Percentiles rank a stretch among this genome's conserved stretches.
Evolutionary conservation across 768 basidiomycete species (phyloP).

Genomic region (Chalciporus chontae): DNA sequence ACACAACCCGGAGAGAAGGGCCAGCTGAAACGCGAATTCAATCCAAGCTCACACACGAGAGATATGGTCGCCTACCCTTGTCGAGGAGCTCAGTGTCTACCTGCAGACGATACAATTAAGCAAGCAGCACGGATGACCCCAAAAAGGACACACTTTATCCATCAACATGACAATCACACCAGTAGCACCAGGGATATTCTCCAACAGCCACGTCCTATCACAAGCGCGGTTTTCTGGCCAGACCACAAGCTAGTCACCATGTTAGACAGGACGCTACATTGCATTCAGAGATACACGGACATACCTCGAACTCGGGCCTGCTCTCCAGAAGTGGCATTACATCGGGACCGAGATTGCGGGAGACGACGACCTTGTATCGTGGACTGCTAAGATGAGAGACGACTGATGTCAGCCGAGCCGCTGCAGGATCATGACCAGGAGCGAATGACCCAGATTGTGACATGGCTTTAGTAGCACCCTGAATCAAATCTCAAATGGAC

Average conservation of each 20-base stretch:
- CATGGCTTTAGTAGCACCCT: conserved; percentile 14
- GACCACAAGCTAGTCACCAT: conserved; percentile 37
- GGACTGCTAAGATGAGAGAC: conserved; percentile 21
- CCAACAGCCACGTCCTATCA: conserved; percentile 66
- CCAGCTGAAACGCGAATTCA: conserved; percentile 53
- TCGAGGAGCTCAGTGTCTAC: conserved; percentile 62
- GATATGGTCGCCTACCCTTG: conserved; percentile 30
- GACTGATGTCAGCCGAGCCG: conserved; percentile 25
- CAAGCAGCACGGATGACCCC: not conserved
- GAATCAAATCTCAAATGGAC: not conserved
- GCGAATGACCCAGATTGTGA: conserved; percentile 24
- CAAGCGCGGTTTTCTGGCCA: conserved; percentile 56
- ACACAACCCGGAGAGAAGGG: conserved; percentile 71
- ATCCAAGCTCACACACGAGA: not conserved
- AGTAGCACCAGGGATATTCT: conserved; percentile 62
- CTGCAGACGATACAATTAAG: conserved; percentile 33
- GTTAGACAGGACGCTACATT: not conserved
- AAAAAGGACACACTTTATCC: conserved; percentile 55
- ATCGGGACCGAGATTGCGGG: conserved; percentile 58
- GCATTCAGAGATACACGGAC: conserved; percentile 5
- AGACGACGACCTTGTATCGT: conserved; percentile 49
- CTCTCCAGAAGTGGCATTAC: conserved; percentile 54
- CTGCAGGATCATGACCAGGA: conserved; percentile 5
- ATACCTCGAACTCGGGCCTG: conserved; percentile 54
- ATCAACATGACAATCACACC: conserved; percentile 64